These are phyloP conservation scores for Populus hybrid DNA, from an alignment of 441 rosid genomes.

Conservation along the genomic window DNA sequence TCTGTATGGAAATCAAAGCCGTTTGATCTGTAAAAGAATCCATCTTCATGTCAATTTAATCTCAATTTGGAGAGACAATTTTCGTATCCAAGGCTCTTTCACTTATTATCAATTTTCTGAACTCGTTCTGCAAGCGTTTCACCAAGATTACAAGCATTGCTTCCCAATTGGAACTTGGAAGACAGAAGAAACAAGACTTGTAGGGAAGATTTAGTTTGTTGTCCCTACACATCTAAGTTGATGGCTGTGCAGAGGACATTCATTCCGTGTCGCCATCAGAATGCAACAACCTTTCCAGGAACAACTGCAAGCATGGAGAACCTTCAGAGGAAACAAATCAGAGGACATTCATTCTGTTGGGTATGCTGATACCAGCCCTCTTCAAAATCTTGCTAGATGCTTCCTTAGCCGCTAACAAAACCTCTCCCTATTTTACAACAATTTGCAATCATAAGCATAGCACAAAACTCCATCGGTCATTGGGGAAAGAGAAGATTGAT, in stretches of 20 bases:
- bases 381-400: constrained; percentile 48
- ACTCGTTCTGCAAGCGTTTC: too few species aligned
- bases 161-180: too few species aligned
- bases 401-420: constrained; percentile 45
- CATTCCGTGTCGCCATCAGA: background rate
- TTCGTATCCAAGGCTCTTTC: background rate
- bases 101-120: too few species aligned
- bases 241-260: background rate
- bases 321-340: constrained; percentile 5
- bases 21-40: too few species aligned
- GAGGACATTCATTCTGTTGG: constrained; percentile 54
- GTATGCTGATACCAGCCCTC: constrained; percentile 51
- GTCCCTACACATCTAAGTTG: background rate
- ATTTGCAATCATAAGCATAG: background rate
- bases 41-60: too few species aligned
- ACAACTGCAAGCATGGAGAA: background rate
- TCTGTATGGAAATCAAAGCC: too few species aligned
- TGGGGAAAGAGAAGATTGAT: background rate
- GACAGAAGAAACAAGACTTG: too few species aligned
- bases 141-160: too few species aligned
- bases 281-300: background rate
- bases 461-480: background rate
- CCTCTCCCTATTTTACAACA: constrained; percentile 36
- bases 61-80: too few species aligned
- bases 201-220: too few species aligned